Evolutionary conservation across 306 rosid genomes (phyloP).

Genomic region (Lathyrus aphaca): DNA sequence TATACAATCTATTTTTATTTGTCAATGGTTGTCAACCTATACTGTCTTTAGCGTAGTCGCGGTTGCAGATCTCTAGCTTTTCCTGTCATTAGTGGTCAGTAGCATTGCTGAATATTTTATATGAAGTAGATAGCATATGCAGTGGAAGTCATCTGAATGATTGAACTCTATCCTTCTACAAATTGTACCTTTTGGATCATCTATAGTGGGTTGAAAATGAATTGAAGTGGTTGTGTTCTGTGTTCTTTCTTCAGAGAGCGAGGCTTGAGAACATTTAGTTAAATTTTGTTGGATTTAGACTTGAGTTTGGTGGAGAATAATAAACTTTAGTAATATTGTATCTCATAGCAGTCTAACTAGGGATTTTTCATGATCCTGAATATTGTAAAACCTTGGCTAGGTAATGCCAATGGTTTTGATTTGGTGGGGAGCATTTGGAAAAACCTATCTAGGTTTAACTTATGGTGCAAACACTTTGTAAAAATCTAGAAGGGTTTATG

Average conservation of each 20-base stretch:
- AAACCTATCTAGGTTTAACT: not conserved
- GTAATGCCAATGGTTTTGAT: constrained; percentile 25
- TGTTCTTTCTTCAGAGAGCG: constrained; percentile 7
- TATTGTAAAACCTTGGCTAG: constrained; percentile 21
- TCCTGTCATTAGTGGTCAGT: constrained; percentile 35
- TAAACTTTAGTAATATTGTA: constrained; percentile 32
- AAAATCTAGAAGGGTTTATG: not conserved
- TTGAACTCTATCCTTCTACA: constrained; percentile 36
- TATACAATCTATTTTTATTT: constrained; percentile 23
- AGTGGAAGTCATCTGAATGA: constrained; percentile 35
- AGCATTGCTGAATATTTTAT: constrained; percentile 32
- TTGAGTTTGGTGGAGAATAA: constrained; percentile 22
- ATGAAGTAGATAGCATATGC: constrained; percentile 38
- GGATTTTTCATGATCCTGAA: constrained; percentile 33
- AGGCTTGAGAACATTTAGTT: constrained; percentile 27
- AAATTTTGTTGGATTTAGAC: constrained; percentile 11
- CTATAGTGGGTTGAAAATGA: constrained; percentile 36
- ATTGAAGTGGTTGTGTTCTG: constrained; percentile 11
- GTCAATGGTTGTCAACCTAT: constrained; percentile 17
- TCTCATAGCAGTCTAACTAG: constrained; percentile 20
- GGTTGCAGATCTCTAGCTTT: constrained; percentile 36
- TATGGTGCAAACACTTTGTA: not conserved
- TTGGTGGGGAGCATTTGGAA: not conserved
- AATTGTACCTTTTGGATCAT: constrained; percentile 35
- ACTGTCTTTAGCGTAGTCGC: constrained; percentile 37